Evolutionary conservation across 768 basidiomycete genomes (phyloP).

Genomic region (Mycena latifolia): DNA sequence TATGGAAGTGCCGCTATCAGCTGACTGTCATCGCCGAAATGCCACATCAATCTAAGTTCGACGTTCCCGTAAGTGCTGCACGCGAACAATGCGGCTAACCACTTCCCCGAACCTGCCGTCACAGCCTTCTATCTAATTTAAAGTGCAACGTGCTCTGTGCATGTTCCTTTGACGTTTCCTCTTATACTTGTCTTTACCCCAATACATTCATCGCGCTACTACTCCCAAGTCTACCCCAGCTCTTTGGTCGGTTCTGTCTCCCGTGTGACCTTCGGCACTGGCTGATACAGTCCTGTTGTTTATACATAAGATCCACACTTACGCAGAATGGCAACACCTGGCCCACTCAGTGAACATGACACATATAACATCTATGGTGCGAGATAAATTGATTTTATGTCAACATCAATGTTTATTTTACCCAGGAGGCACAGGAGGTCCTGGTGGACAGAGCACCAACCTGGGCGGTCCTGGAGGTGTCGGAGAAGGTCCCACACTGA

Average conservation of each 20-base stretch:
- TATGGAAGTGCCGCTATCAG: conserved; percentile 3
- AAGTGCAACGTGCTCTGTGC: no score
- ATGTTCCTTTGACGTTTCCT: background rate
- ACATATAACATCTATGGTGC: background rate
- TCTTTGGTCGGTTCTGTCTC: conserved; percentile 6
- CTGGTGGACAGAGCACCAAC: background rate
- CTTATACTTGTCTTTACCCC: conserved; percentile 16
- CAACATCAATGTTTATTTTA: conserved; percentile 5
- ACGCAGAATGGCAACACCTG: no score
- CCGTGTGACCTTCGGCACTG: no score
- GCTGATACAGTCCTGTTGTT: background rate
- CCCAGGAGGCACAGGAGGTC: conserved; percentile 2
- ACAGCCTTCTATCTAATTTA: background rate
- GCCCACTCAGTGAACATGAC: no score
- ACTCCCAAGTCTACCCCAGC: conserved; percentile 16
- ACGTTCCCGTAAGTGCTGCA: background rate
- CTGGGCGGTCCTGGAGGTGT: background rate
- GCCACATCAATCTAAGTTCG: conserved; percentile 1
- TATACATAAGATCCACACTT: no score
- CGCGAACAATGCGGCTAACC: conserved; percentile 2
- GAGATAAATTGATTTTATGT: background rate
- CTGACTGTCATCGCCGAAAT: background rate
- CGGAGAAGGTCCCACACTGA: no score
- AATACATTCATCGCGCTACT: conserved; percentile 15
- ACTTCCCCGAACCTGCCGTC: conserved; percentile 6